A percentile compares a stretch with the other conserved stretches of the same genome.
phyloP scores from a whole-genome alignment of 2,329 filamentous ascomycete species.

The Mycocentrospora acerina region DNA sequence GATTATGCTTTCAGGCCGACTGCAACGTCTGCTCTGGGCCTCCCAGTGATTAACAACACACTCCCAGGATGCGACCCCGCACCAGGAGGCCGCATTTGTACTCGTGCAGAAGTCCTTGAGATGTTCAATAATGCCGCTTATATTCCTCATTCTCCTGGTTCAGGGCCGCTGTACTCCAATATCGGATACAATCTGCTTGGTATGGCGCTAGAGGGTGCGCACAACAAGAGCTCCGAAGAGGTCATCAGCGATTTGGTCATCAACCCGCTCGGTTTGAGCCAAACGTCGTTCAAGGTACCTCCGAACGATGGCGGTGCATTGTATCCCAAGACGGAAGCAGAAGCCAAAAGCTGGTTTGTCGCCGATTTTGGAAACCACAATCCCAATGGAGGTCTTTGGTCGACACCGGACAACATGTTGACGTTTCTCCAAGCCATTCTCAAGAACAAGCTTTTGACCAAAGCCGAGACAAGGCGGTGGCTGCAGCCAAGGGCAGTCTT shows the following conservation, averaged over 20 bases:
- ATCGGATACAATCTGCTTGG: constrained; percentile 28
- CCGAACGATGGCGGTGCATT: constrained; percentile 13
- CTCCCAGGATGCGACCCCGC: constrained; percentile 26
- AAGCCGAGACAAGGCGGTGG: constrained; percentile 20
- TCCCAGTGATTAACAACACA: constrained; percentile 15
- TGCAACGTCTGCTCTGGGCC: constrained; percentile 18
- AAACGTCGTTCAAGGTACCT: constrained; percentile 17
- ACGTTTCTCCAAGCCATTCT: constrained; percentile 20
- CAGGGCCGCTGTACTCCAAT: constrained; percentile 23
- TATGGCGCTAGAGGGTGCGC: constrained; percentile 19
- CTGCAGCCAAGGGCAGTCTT: constrained; percentile 22
- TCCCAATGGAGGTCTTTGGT: constrained; percentile 30
- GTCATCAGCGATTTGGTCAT: constrained; percentile 25
- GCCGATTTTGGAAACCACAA: constrained; percentile 27
- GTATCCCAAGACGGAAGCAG: constrained; percentile 15
- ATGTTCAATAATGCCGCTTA: constrained; percentile 26
- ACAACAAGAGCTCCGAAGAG: constrained; percentile 20
- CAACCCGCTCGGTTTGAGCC: constrained; percentile 16
- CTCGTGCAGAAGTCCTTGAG: constrained; percentile 16
- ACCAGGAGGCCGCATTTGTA: constrained; percentile 22
- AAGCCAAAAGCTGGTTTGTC: constrained; percentile 20
- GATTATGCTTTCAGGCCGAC: constrained; percentile 18
- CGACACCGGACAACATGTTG: constrained; percentile 24
- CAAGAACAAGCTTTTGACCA: constrained; percentile 15
- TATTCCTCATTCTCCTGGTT: constrained; percentile 15